phyloP scores from a whole-genome alignment of 805 yeast genomes.

The Yarrowia phangngaensis region DNA sequence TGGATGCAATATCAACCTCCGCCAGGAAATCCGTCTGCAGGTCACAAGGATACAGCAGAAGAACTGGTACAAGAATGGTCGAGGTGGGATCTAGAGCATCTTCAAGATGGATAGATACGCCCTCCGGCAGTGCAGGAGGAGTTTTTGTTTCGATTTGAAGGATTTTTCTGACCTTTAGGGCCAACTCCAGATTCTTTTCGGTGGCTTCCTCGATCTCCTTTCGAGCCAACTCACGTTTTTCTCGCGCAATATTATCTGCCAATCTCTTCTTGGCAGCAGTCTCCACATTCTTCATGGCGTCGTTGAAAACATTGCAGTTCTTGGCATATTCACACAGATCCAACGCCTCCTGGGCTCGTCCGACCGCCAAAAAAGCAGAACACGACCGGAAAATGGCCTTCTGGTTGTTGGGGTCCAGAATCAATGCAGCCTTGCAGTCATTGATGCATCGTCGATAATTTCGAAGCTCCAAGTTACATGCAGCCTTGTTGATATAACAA shows the following conservation, averaged over 20 bases:
- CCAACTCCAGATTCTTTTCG: slow-evolving; percentile 49
- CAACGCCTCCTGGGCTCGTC: slow-evolving; percentile 65
- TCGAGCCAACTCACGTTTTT: slow-evolving; percentile 34
- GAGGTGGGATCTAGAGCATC: slow-evolving; percentile 48
- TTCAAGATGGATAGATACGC: slow-evolving; percentile 32
- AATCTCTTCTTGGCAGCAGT: slow-evolving; percentile 43
- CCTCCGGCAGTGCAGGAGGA: slow-evolving; percentile 55
- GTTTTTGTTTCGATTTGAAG: slow-evolving; percentile 48
- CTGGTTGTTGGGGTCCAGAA: slow-evolving; percentile 60
- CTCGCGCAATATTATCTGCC: slow-evolving; percentile 29
- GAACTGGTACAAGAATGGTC: slow-evolving; percentile 75
- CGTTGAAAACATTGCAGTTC: slow-evolving; percentile 55
- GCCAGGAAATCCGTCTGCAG: slow-evolving; percentile 81
- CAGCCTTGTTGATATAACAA: slow-evolving; percentile 77
- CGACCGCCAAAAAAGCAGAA: slow-evolving; percentile 68
- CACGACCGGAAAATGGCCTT: slow-evolving; percentile 87
- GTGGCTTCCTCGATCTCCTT: slow-evolving; percentile 41
- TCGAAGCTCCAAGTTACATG: slow-evolving; percentile 78
- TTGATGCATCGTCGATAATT: slow-evolving; percentile 83
- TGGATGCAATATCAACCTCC: slow-evolving; percentile 65
- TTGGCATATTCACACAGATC: slow-evolving; percentile 64
- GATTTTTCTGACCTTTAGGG: slow-evolving; percentile 59
- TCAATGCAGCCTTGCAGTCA: slow-evolving; percentile 72
- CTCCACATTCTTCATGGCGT: slow-evolving; percentile 50
- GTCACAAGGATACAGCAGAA: slow-evolving; percentile 74